A percentile compares a stretch with the other conserved stretches of the same genome.
Evolutionary conservation across 2,329 filamentous ascomycete species (phyloP).

Genomic region (Zymoseptoria brevis): DNA sequence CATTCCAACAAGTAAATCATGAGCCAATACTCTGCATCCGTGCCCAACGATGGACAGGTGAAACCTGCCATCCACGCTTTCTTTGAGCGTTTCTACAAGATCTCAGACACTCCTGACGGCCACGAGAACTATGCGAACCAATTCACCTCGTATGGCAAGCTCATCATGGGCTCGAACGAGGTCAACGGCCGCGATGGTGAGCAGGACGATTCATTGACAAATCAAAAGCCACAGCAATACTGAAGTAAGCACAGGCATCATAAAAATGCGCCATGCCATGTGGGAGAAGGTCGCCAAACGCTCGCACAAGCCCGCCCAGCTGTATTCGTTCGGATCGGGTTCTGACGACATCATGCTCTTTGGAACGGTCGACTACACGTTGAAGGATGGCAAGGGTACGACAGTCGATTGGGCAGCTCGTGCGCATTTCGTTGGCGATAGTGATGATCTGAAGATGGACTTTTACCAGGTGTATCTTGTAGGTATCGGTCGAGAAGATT

Average conservation of each 20-base stretch:
- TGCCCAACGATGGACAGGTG: constrained; percentile 25
- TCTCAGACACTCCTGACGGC: constrained; percentile 40
- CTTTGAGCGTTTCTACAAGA: constrained; percentile 41
- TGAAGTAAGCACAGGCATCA: constrained; percentile 37
- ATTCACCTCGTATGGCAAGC: constrained; percentile 42
- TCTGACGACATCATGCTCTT: constrained; percentile 47
- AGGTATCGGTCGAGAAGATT: constrained; percentile 20
- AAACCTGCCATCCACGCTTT: constrained; percentile 36
- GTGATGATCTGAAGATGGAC: constrained; percentile 47
- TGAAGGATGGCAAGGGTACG: constrained; percentile 43
- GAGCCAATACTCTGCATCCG: constrained; percentile 26
- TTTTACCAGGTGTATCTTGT: constrained; percentile 51
- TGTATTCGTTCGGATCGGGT: constrained; percentile 43
- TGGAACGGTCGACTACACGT: constrained; percentile 45
- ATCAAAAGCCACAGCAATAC: background rate
- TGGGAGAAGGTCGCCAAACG: constrained; percentile 46
- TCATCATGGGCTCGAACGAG: constrained; percentile 47
- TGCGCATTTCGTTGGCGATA: constrained; percentile 44
- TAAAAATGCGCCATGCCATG: constrained; percentile 43
- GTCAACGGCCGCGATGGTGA: constrained; percentile 40
- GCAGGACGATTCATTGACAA: constrained; percentile 4
- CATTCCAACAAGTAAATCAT: constrained; percentile 10
- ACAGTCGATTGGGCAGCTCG: constrained; percentile 48
- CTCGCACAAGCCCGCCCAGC: constrained; percentile 39
- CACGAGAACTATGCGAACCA: constrained; percentile 42